Base-by-base conservation (phyloP, 805 yeast species). In the Limtongozyma cylindracea region DNA sequence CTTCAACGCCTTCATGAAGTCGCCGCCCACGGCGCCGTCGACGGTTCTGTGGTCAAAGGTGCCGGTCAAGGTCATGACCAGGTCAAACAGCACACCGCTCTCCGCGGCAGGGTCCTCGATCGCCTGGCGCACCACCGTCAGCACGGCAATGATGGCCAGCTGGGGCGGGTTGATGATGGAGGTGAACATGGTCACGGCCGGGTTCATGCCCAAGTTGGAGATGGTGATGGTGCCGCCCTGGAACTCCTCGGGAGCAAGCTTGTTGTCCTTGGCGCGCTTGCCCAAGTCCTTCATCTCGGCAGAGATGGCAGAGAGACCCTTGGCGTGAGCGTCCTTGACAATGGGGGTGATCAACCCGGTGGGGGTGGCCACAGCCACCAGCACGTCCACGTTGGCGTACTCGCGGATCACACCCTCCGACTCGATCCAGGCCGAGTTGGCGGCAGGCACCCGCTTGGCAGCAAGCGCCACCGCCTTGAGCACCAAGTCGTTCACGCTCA, bases 201-300 rank as follows among this genome's bases (percentile, higher is more conserved):
- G 64, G 67, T 88, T 88, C 98, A 88, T 88, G 45, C 99, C 99
- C 61, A 88, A 59, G 71, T 88, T 88, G 33, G 96, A 88, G 42
- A 88, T 84, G 47, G 95, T 80, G 49, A 88, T 77, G 36, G 98
- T 82, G 43, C 99, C 99, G 39, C 99, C 99, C 62, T 78, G 93
- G 70, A 74, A 88, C 56, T 88, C 98, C 49, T 78, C 91, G 30
- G 99, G 99, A 32, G 53, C 43, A 46, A 88, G 68, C 59, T 84
- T 88, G 53, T 78, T 80, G 28, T 61, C 78, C 52, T 84, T 80
- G 29, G 99, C 99, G 52, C 88, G 77, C 61, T 74, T 74, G 34
- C 94, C 96, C 35, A 88, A 61, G 35, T 73, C 94, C 60, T 88
- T 88, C 39, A 77, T 63, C 44, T 71, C 77, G 28, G 47, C 45